Percentiles rank a stretch among this genome's conserved stretches.
Conservation (phyloP, 306 rosid genomes). For the Luffa aegyptiaca region DNA sequence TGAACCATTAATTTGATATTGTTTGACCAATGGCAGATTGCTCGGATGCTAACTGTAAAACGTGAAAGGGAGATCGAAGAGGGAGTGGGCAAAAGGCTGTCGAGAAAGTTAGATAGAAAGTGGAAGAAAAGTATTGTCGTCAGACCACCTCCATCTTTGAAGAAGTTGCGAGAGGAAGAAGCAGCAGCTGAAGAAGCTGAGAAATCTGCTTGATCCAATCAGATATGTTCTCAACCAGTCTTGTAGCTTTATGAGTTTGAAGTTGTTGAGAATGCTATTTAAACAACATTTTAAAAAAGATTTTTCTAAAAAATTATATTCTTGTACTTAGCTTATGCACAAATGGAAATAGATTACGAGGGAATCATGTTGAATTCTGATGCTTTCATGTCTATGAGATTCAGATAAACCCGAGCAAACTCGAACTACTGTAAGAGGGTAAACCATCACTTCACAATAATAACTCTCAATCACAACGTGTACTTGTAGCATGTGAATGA, state of each 20-base stretch:
- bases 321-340: background rate
- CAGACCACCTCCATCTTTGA: constrained; percentile 69
- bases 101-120: constrained; percentile 72
- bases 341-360: background rate
- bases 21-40: constrained; percentile 30
- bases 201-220: constrained; percentile 36
- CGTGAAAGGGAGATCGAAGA: constrained; percentile 89
- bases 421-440: background rate
- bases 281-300: background rate
- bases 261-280: background rate
- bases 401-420: background rate
- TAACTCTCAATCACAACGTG: too few relatives aligned
- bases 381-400: background rate
- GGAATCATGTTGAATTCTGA: background rate
- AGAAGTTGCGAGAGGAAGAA: constrained; percentile 63
- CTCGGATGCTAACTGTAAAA: constrained; percentile 88
- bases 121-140: constrained; percentile 85
- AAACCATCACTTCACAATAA: too few relatives aligned
- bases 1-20: background rate
- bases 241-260: constrained; percentile 2
- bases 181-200: constrained; percentile 60
- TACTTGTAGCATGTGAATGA: too few relatives aligned
- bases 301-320: background rate
- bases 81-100: constrained; percentile 73
- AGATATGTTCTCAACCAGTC: background rate